Conservation (phyloP, 495 filamentous ascomycete genomes). For the Neurospora terricola region DNA sequence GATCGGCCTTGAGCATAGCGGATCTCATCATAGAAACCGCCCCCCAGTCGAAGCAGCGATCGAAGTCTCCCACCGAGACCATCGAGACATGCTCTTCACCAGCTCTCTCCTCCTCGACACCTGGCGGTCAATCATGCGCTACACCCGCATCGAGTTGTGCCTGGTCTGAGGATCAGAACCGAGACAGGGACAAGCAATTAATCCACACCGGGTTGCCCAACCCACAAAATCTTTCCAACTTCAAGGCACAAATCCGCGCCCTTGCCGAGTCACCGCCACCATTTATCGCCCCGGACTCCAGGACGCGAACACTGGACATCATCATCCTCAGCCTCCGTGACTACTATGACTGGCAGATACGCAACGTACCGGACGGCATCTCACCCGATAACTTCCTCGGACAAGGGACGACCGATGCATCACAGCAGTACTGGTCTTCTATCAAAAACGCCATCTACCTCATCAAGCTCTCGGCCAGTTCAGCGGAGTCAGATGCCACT, state of each 20-base stretch:
- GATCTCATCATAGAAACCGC: too few relatives aligned
- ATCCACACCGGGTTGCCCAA: slow-evolving; percentile 5
- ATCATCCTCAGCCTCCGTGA: slow-evolving; percentile 18
- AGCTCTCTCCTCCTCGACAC: too few relatives aligned
- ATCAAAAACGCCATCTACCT: slow-evolving; percentile 24
- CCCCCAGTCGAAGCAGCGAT: too few relatives aligned
- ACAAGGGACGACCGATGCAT: slow-evolving; percentile 10
- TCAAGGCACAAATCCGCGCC: slow-evolving; percentile 13
- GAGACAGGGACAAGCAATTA: not conserved
- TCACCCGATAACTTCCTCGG: slow-evolving; percentile 21
- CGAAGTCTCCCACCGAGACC: too few relatives aligned
- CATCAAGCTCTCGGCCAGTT: slow-evolving; percentile 19
- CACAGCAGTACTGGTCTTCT: slow-evolving; percentile 18
- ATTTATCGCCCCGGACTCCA: slow-evolving; percentile 9
- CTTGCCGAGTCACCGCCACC: slow-evolving; percentile 14
- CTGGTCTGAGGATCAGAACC: slow-evolving; percentile 7
- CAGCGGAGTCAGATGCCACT: slow-evolving; percentile 6
- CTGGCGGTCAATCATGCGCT: slow-evolving; percentile 2
- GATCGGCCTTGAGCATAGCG: too few relatives aligned
- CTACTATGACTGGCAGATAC: slow-evolving; percentile 24
- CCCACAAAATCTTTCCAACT: slow-evolving; percentile 8
- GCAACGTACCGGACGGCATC: slow-evolving; percentile 17
- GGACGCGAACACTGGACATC: slow-evolving; percentile 13
- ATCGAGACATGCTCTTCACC: too few relatives aligned
- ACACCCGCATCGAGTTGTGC: slow-evolving; percentile 10